Conservation (phyloP, 345 rosid genomes). For the Camelina laxa region DNA sequence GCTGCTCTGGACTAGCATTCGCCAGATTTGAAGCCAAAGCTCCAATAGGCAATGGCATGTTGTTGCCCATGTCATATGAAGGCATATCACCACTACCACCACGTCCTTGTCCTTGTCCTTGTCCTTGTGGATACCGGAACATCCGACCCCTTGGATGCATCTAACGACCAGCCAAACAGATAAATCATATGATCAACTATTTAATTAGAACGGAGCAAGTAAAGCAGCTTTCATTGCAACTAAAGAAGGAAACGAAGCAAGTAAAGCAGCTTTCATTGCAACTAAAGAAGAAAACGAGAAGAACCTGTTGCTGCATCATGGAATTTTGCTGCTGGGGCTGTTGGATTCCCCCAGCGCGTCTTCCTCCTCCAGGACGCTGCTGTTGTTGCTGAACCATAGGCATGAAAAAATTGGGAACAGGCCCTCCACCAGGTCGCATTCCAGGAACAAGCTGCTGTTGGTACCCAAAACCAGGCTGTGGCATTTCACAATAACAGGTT, state of each 20-base stretch:
- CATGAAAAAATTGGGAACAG: conserved; percentile 75
- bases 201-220: background rate
- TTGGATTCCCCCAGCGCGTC: conserved; percentile 73
- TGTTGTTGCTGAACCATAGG: conserved; percentile 96
- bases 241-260: conserved; percentile 15
- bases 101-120: conserved; percentile 70
- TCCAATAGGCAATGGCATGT: conserved; percentile 66
- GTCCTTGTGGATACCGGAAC: conserved; percentile 59
- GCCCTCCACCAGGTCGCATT: conserved; percentile 83
- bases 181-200: conserved; percentile 7
- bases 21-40: conserved; percentile 89
- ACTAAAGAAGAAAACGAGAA: conserved; percentile 8
- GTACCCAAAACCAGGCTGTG: conserved; percentile 89
- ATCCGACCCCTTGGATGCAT: conserved; percentile 81
- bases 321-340: conserved; percentile 81
- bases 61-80: conserved; percentile 71
- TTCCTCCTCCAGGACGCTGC: conserved; percentile 78
- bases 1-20: conserved; percentile 82
- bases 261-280: background rate
- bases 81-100: conserved; percentile 54
- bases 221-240: background rate
- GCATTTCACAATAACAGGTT: conserved; percentile 1
- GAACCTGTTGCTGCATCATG: conserved; percentile 77
- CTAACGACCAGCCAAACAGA: conserved; percentile 46
- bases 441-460: conserved; percentile 98